phyloP scores from a whole-genome alignment of 306 rosid species.

The Boehmeria nivea region DNA sequence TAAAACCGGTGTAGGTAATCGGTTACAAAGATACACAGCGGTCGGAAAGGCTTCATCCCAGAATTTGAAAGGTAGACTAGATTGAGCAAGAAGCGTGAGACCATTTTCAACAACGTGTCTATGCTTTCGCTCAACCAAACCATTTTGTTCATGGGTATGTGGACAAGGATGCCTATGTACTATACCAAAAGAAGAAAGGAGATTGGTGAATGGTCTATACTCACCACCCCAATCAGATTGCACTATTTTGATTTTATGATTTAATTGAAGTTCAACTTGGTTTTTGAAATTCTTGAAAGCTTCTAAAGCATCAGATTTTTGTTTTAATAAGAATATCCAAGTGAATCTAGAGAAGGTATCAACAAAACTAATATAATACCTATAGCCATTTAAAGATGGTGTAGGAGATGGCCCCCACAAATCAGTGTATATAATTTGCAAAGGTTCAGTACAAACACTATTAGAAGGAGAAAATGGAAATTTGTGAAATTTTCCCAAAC shows the following conservation, averaged over 20 bases:
- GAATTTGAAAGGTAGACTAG: too few relatives aligned
- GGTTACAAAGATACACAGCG: background rate
- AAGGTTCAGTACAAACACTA: background rate
- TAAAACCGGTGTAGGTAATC: background rate
- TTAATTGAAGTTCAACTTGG: background rate
- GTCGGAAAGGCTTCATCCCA: background rate
- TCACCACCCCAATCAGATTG: background rate
- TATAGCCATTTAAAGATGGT: background rate
- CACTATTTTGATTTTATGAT: background rate
- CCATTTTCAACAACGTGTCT: too few relatives aligned
- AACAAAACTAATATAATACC: background rate
- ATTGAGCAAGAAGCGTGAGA: too few relatives aligned
- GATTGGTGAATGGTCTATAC: background rate
- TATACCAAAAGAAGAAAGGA: background rate
- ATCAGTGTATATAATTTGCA: background rate
- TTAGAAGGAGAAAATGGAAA: background rate
- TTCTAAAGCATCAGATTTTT: background rate
- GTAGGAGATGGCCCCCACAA: background rate
- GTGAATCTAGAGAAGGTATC: background rate
- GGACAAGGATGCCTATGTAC: background rate
- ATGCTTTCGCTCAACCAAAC: background rate
- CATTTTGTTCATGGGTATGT: background rate
- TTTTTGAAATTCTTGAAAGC: background rate
- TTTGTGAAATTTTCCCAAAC: background rate
- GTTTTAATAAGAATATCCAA: background rate